Conservation (phyloP, 176 grass and related monocot species). For the Zizania latifolia region DNA sequence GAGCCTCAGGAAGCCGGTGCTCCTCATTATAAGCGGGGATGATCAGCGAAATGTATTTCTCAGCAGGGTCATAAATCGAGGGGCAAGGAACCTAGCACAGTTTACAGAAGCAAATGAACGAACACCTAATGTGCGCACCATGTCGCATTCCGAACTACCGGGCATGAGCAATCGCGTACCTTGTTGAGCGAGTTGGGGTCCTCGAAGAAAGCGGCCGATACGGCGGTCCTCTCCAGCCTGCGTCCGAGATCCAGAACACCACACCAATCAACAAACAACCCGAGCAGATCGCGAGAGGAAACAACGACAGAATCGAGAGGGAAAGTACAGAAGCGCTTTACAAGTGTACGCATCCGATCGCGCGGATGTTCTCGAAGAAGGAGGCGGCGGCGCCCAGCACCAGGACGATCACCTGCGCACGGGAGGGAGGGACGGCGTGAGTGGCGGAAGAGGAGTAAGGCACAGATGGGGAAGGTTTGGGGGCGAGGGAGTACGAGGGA, state of each 20-base stretch:
- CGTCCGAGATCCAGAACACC: conserved; percentile 28
- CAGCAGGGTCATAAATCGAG: conserved; percentile 70
- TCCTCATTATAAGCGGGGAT: conserved; percentile 89
- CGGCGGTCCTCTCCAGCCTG: conserved; percentile 61
- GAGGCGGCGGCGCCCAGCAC: conserved; percentile 44
- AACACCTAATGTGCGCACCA: conserved; percentile 11
- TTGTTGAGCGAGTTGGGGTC: conserved; percentile 90
- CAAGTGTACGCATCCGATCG: conserved; percentile 83
- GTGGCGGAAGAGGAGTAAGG: not conserved
- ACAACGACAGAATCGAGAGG: not conserved
- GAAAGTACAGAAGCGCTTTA: conserved; percentile 13
- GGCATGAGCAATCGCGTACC: not conserved
- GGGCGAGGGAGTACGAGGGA: conserved; percentile 39
- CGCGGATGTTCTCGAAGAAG: conserved; percentile 84
- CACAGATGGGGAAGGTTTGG: not conserved
- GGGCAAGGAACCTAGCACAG: conserved; percentile 65
- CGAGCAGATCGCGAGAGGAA: not conserved
- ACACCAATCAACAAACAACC: conserved; percentile 34
- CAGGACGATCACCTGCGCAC: conserved; percentile 45
- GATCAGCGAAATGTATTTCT: conserved; percentile 87
- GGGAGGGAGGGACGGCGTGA: conserved; percentile 1
- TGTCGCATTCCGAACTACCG: not conserved
- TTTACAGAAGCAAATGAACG: conserved; percentile 20
- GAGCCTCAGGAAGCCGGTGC: conserved; percentile 61
- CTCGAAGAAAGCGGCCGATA: conserved; percentile 71